Conservation (phyloP, 2,329 filamentous ascomycete species). For the Epichloe glyceriae region DNA sequence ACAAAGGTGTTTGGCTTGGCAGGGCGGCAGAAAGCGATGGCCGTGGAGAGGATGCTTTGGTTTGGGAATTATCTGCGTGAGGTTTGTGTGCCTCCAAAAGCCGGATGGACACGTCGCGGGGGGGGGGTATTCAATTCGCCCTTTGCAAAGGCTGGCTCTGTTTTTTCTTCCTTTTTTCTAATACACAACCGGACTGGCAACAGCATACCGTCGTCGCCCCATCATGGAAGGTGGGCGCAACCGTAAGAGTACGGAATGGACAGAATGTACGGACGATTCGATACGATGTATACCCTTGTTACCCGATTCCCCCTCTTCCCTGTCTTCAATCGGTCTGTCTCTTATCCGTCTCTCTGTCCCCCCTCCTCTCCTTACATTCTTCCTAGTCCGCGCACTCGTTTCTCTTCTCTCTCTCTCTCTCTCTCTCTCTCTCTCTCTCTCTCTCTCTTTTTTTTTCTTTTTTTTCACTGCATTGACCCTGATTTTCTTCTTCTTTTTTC, state of each 20-base stretch:
- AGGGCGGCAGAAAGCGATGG: background rate
- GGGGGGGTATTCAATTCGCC: background rate
- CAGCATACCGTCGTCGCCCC: constrained; percentile 15
- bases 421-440: no score
- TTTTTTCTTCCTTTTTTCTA: constrained; percentile 16
- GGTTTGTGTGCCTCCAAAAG: background rate
- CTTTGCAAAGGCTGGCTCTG: constrained; percentile 6
- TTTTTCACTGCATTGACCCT: constrained; percentile 5
- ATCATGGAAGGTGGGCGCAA: constrained; percentile 4
- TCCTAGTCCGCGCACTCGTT: background rate
- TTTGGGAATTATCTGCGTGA: background rate
- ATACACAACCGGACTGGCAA: constrained; percentile 28
- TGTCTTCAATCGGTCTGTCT: constrained; percentile 8
- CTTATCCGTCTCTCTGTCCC: constrained; percentile 6
- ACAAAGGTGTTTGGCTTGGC: constrained; percentile 3
- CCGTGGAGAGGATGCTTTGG: background rate
- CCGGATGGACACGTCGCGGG: background rate
- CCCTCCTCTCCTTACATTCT: constrained; percentile 7
- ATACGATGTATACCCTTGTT: constrained; percentile 31
- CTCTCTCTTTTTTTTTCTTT: background rate
- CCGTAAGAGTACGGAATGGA: constrained; percentile 21
- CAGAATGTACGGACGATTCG: constrained; percentile 32
- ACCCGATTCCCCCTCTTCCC: constrained; percentile 15
- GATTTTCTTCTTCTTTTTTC: constrained; percentile 1
- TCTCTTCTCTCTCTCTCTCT: background rate